These are phyloP conservation scores for Neckera pumila DNA, from an alignment of 225 moss, liverwort and hornwort genomes.

Conservation along the genomic window DNA sequence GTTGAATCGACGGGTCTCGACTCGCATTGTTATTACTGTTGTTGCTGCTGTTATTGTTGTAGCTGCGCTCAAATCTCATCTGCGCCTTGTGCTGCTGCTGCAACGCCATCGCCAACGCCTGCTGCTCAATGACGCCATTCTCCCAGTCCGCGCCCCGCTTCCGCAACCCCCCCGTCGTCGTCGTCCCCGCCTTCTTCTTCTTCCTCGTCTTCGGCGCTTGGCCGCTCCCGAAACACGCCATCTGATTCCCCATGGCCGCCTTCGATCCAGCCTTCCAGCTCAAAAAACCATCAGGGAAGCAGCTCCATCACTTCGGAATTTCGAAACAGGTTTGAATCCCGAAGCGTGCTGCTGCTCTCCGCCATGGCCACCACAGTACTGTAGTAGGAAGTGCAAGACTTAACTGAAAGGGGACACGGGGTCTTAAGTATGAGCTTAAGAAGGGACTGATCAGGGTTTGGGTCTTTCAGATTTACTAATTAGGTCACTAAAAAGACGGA, in stretches of 20 bases:
- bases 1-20: constrained; percentile 28
- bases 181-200: background rate
- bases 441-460: background rate
- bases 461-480: background rate
- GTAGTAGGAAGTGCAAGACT: background rate
- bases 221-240: constrained; percentile 42
- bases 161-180: constrained; percentile 26
- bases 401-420: background rate
- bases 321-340: background rate
- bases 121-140: constrained; percentile 74
- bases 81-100: constrained; percentile 96
- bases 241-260: constrained; percentile 62
- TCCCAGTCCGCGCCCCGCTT: constrained; percentile 65
- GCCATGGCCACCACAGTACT: background rate
- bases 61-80: constrained; percentile 51
- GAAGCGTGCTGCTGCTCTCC: background rate
- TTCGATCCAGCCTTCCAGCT: background rate
- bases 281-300: too few relatives aligned
- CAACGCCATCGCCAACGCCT: constrained; percentile 66
- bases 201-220: constrained; percentile 24
- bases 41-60: background rate
- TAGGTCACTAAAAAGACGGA: background rate
- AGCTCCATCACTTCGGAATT: background rate
- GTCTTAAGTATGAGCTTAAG: background rate
- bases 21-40: constrained; percentile 2